Evolutionary conservation across 345 rosid genomes (phyloP).

Genomic region (Moringa oleifera): DNA sequence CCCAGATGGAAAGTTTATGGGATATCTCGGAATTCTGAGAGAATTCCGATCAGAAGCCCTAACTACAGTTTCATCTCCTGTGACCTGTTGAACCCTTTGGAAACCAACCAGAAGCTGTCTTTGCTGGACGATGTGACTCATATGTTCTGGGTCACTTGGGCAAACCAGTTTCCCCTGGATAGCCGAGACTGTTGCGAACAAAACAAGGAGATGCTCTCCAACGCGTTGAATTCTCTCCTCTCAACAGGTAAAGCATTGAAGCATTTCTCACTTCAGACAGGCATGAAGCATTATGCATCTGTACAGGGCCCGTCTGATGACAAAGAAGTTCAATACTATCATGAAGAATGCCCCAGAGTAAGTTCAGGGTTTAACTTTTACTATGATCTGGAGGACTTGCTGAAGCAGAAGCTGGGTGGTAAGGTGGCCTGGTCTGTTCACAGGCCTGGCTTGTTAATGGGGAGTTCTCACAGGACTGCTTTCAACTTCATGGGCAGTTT

Average conservation of each 20-base stretch:
- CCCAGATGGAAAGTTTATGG: slow-evolving; percentile 79
- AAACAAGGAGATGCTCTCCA: slow-evolving; percentile 60
- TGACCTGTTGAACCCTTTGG: slow-evolving; percentile 54
- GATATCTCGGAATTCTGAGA: slow-evolving; percentile 59
- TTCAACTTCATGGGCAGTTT: slow-evolving; percentile 77
- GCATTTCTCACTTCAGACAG: slow-evolving; percentile 82
- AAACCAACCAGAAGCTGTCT: slow-evolving; percentile 44
- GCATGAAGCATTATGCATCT: slow-evolving; percentile 78
- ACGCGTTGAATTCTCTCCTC: slow-evolving; percentile 59
- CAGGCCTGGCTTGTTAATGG: slow-evolving; percentile 76
- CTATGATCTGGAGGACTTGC: slow-evolving; percentile 67
- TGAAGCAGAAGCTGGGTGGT: slow-evolving; percentile 43
- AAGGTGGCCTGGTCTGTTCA: slow-evolving; percentile 66
- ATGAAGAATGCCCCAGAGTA: slow-evolving; percentile 60
- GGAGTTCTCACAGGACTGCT: slow-evolving; percentile 55
- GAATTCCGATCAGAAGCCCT: slow-evolving; percentile 26
- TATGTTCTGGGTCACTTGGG: slow-evolving; percentile 89
- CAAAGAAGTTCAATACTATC: slow-evolving; percentile 24
- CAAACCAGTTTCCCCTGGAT: slow-evolving; percentile 48
- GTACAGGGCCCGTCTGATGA: slow-evolving; percentile 20
- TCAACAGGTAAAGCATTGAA: slow-evolving; percentile 42
- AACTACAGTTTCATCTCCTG: slow-evolving; percentile 68
- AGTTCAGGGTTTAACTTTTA: slow-evolving; percentile 42
- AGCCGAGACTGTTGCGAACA: slow-evolving; percentile 57
- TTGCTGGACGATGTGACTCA: slow-evolving; percentile 52